phyloP scores from a whole-genome alignment of 2,329 filamentous ascomycete genomes.

The Cladosporium austrohemisphaericum region DNA sequence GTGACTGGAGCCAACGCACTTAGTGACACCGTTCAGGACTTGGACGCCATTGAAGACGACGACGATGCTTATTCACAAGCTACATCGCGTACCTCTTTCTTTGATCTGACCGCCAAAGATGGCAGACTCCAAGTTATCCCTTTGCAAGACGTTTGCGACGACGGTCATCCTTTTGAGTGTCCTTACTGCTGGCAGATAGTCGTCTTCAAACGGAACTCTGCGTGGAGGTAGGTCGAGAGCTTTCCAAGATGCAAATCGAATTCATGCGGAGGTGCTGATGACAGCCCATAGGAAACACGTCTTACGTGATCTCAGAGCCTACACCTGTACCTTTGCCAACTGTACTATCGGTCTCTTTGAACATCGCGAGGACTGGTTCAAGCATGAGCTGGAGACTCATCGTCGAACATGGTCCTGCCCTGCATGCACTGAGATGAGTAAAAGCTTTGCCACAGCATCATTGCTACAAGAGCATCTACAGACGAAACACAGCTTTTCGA shows the following conservation, averaged over 20 bases:
- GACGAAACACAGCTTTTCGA: background rate
- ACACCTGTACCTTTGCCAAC: constrained; percentile 21
- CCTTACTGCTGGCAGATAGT: constrained; percentile 25
- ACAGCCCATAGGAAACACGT: constrained; percentile 20
- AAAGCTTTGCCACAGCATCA: background rate
- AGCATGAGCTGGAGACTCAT: constrained; percentile 23
- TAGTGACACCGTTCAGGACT: constrained; percentile 11
- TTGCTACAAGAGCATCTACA: background rate
- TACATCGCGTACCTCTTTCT: constrained; percentile 13
- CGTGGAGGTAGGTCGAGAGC: constrained; percentile 22
- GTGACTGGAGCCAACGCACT: too few relatives aligned
- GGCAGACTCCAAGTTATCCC: background rate
- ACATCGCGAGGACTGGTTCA: constrained; percentile 21
- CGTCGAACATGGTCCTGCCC: constrained; percentile 21
- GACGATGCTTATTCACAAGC: constrained; percentile 21
- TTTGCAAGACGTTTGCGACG: background rate
- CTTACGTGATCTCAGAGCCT: constrained; percentile 20
- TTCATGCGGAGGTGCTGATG: too few relatives aligned
- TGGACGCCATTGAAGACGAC: constrained; percentile 17
- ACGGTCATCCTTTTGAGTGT: constrained; percentile 22
- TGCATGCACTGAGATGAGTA: constrained; percentile 15
- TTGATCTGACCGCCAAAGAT: constrained; percentile 1
- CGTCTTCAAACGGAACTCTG: constrained; percentile 9
- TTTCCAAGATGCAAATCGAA: too few relatives aligned
- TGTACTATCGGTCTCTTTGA: constrained; percentile 26